Base-by-base conservation (phyloP, 2,329 filamentous ascomycete species). In the Sclerotinia subarctica region DNA sequence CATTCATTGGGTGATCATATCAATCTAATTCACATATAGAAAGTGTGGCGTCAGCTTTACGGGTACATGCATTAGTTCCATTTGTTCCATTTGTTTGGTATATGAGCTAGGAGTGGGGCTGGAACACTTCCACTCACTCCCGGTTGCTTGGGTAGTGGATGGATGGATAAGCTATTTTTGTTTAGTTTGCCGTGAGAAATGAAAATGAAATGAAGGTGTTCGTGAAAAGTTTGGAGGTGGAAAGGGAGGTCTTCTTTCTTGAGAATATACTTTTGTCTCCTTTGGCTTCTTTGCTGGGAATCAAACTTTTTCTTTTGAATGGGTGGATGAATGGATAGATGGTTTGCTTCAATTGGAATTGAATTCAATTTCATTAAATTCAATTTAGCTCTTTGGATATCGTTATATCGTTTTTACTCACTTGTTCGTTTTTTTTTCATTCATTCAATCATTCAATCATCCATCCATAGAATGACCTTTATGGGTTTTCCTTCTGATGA, bases 61-160 rank as follows among this genome's bases (percentile, higher is more conserved):
- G 63, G 63, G 17, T 57, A 52, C 42, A 26, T 65, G 63, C 63
- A 65, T 57, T 65, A 32, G 62, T 54, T 51, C 19, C 35, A 21
- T 64, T 51, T 7, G 44, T 38, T 65, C 19, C 8, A 32, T 53
- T 53, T 32, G 53, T 57, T 57, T 35, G 46, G 47, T 38, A 63
- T 51, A 38, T 51, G 32, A 26, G 44, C 49, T 51, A 42, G 4
- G 21, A 17, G 24, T 62, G 44, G 32, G 59, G 29, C 29, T 63
- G 29, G 59, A 49, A 38, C 29, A 51, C 53, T 24, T 57, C 53
- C 32, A 51, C 44, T 63, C n/a, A 15, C 38, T 42, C 38, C 58
- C 32, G 32, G 59, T 63, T 63, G 47, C 59, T 63, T 60, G 32
- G 59, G 47, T 26, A 52, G 47, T 11, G 6, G 46, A 19, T 51